Evolutionary conservation across 2,329 filamentous ascomycete genomes (phyloP).

Genomic region (Macrophomina pseudophaseolina): DNA sequence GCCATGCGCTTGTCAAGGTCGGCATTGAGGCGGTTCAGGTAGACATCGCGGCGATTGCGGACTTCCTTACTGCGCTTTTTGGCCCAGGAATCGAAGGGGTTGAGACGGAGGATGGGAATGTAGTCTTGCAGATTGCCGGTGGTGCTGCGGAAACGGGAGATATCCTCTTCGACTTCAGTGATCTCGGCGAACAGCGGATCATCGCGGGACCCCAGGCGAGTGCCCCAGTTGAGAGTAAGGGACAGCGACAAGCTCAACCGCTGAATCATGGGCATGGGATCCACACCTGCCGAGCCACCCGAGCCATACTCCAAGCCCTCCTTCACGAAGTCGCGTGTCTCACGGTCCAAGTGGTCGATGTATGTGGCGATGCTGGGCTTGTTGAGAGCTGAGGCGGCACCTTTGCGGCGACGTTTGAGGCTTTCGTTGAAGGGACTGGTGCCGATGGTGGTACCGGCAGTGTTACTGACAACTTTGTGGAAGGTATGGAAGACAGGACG

Average conservation of each 20-base stretch:
- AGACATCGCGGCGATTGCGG: constrained; percentile 64
- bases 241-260: constrained; percentile 66
- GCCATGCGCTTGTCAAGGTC: constrained; percentile 66
- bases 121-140: constrained; percentile 68
- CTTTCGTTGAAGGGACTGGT: constrained; percentile 71
- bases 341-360: constrained; percentile 65
- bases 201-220: constrained; percentile 64
- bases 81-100: constrained; percentile 55
- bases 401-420: constrained; percentile 67
- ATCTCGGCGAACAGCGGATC: constrained; percentile 67
- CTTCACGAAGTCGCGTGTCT: constrained; percentile 66
- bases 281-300: constrained; percentile 59
- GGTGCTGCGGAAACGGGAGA: constrained; percentile 64
- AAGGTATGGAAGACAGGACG: constrained; percentile 54
- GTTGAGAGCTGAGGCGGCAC: constrained; percentile 68
- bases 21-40: constrained; percentile 62
- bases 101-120: constrained; percentile 63
- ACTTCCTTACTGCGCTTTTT: constrained; percentile 57
- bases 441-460: constrained; percentile 70
- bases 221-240: constrained; percentile 70
- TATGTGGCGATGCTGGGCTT: constrained; percentile 68
- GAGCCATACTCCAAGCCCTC: constrained; percentile 65
- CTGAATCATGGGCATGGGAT: constrained; percentile 72
- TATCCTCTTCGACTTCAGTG: constrained; percentile 66
- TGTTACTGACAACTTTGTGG: constrained; percentile 64